A percentile compares a stretch with the other conserved stretches of the same genome.
phyloP scores from a whole-genome alignment of 352 stramenopile genomes.

The Hyphochytrium catenoides region DNA sequence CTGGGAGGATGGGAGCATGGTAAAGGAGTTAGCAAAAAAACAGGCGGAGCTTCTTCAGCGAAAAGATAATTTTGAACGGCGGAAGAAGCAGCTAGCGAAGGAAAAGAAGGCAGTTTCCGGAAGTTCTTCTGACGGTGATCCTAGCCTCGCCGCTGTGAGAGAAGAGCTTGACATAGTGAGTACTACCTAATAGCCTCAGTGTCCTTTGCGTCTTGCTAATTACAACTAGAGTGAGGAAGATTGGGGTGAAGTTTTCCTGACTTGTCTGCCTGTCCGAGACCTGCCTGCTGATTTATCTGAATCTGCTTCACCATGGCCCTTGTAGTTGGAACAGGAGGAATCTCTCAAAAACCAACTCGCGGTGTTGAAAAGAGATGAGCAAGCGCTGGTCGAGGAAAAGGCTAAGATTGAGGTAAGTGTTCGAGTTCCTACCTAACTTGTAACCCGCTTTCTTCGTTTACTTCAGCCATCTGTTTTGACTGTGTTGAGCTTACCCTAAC shows the following conservation, averaged over 20 bases:
- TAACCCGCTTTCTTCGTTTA: too few species aligned
- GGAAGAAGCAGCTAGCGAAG: conserved; percentile 8
- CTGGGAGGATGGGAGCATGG: conserved; percentile 11
- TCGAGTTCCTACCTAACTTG: too few species aligned
- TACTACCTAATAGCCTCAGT: conserved; percentile 1
- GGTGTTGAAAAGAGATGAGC: too few species aligned
- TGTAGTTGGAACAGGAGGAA: too few species aligned
- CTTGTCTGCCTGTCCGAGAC: conserved; percentile 16
- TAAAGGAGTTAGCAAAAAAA: conserved; percentile 5
- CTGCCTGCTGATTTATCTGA: too few species aligned
- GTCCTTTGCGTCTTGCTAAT: neutral
- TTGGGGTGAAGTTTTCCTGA: neutral
- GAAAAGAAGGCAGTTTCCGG: conserved; percentile 1
- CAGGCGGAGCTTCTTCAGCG: conserved; percentile 5
- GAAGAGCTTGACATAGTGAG: neutral
- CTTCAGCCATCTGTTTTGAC: too few species aligned
- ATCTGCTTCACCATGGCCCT: too few species aligned
- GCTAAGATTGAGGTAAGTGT: too few species aligned
- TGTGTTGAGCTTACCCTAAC: too few species aligned
- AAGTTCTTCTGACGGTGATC: conserved; percentile 6
- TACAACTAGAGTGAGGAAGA: neutral
- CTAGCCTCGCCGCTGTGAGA: conserved; percentile 6
- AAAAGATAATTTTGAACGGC: conserved; percentile 8
- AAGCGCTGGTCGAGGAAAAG: too few species aligned
- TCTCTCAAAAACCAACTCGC: too few species aligned